Evolutionary conservation across 106 monocot genomes (phyloP), one percentile per base, ranked within the genome.

Genomic region (Dendrobium chrysotoxum): DNA sequence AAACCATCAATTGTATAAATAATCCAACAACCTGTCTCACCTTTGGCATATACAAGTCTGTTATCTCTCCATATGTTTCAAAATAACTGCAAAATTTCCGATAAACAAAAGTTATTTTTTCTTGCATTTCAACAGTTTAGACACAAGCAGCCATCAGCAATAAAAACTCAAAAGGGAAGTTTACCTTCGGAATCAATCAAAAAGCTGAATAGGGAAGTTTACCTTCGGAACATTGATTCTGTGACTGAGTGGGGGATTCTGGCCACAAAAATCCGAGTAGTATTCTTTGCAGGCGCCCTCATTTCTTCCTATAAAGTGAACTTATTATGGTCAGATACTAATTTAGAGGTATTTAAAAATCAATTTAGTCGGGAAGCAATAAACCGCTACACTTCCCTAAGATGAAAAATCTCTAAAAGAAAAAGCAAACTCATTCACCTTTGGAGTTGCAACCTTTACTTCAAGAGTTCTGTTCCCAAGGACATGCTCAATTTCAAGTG

Each of bases 31-130:
- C 18, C 21, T 7, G 10, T 78, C 83, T 87, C 75, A 98, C 98
- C 94, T 95, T 98, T 77, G 98, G 98, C 98, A 98, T 98, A 79
- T 98, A 98, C 31, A 98, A 81, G 80, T 98, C 98, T 73, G 91
- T 92, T 78, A 98, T 95, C 81, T 91, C 98, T 72, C 98, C 98
- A 86, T 85, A 98, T 30, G 84, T 50, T 70, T 91, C 98, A 90
- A 98, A 98, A 89, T 98, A 89, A 81, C 98, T 98, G 92, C 83
- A 86, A 79, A 76, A 28, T 71, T 82, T 75, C 8, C 1, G 1
- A 74, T 15, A 40, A 40, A 18, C 41, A 5, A 35, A 35, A 0
- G 11, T 71, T 71, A 71, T 13, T 12, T 31, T 12, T 4, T 28
- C 17, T 13, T 2, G 35, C 35, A 28, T 71, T 7, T 31, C 1